Base-by-base conservation (phyloP, 495 filamentous ascomycete species). In the Hyphodiscus hymeniophilus region DNA sequence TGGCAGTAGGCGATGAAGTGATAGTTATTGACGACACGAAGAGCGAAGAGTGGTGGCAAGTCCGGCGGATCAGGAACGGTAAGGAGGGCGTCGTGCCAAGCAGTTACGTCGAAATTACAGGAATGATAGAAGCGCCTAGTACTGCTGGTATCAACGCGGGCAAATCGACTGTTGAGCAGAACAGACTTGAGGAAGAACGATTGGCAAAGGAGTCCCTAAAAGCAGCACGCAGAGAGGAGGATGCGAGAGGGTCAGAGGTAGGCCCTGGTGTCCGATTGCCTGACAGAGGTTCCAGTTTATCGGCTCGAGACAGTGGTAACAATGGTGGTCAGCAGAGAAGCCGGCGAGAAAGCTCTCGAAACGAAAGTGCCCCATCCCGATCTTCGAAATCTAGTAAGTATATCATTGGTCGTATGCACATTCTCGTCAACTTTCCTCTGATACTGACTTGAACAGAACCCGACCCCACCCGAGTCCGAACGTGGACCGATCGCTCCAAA, bases 41-140 rank as follows among this genome's bases (percentile, higher is more conserved):
- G 64, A 95, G 89, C 43, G 89, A 95, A 38, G 92, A 99, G 61
- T 99, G 92, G 92, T 97, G 94, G 91, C 85, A 89, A 73, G 89
- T 99, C 10, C 80, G 85, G 39, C 79, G 89, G 24, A 52, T 94
- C 40, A 89, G 89, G 69, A 96, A 90, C 62, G 86, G 87, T 38
- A 87, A 86, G 59, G 87, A 94, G 62, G 94, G 92, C n/a, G 92
- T 97, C 10, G 90, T 99, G n/a, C 92, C 92, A 3, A 89, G 88
- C 68, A 94, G 85, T 65, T 99, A 96, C 63, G 82, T 97, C 42
- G 92, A 99, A 62, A 70, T 94, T 23, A 85, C 75, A 10, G 86
- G 84, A 33, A 74, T 75, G 2, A 64, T 82, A 17, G 52, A 71
- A 28, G 54, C 62, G n/a, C 56, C 67, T 16, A 68, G 71, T 30